phyloP scores from a whole-genome alignment of 1,139 yeast genomes.

The Sugiyamaella pinicola region DNA sequence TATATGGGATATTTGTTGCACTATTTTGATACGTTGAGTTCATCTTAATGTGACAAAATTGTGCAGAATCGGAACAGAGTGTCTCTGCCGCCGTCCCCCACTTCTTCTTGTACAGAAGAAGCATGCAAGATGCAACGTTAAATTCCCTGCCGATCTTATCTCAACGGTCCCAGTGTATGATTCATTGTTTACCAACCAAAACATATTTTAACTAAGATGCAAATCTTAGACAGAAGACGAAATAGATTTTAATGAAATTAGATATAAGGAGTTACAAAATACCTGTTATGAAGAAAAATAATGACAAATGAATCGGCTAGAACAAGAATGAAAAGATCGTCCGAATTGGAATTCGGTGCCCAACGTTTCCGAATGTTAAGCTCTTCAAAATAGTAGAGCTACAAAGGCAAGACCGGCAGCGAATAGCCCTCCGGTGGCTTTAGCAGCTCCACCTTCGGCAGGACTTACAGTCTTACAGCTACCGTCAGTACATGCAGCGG shows the following conservation, averaged over 20 bases:
- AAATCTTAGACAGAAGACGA: background rate
- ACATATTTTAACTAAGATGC: background rate
- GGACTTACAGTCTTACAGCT: conserved; percentile 12
- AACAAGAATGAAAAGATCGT: background rate
- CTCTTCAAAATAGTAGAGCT: background rate
- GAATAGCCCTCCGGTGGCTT: conserved; percentile 17
- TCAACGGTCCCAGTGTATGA: background rate
- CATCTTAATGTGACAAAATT: too few species aligned
- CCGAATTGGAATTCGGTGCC: background rate
- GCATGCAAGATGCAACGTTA: conserved; percentile 14
- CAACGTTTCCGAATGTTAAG: background rate
- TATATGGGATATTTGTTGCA: too few species aligned
- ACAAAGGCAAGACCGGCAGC: conserved; percentile 13
- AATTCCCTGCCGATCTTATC: conserved; percentile 1
- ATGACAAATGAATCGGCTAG: background rate
- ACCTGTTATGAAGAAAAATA: conserved; percentile 1
- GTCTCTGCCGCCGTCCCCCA: too few species aligned
- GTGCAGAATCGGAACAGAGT: too few species aligned
- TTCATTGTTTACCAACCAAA: too few species aligned
- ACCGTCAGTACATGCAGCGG: conserved; percentile 10
- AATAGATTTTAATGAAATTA: conserved; percentile 4
- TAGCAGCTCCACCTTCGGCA: conserved; percentile 22
- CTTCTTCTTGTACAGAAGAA: too few species aligned
- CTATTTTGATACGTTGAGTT: too few species aligned
- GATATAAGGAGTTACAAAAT: conserved; percentile 3